These are phyloP conservation scores for Dacryopinax spathularia DNA, from an alignment of 768 basidiomycete genomes.

Conservation along the genomic window DNA sequence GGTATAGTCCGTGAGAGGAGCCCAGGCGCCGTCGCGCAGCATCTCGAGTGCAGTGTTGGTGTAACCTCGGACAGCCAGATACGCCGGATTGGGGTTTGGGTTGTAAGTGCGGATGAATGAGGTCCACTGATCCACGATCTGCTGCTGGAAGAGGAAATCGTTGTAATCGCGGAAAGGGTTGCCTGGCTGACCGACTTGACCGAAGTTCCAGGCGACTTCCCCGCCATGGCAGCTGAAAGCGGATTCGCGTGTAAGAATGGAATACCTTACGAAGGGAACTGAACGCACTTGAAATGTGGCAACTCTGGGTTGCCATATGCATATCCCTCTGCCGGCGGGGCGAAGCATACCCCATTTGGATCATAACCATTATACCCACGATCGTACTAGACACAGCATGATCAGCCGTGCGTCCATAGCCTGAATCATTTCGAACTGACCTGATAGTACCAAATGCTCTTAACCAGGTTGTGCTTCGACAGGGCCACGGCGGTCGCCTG, in stretches of 20 bases:
- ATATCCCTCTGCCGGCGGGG: conserved; percentile 28
- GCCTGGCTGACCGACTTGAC: conserved; percentile 26
- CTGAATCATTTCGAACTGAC: too few species aligned
- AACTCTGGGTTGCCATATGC: conserved; percentile 35
- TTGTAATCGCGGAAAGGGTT: conserved; percentile 33
- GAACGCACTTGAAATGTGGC: conserved; percentile 34
- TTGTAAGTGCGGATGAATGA: conserved; percentile 35
- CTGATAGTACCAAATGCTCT: conserved; percentile 32
- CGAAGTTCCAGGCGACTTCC: conserved; percentile 24
- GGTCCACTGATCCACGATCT: conserved; percentile 33
- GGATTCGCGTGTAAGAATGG: too few species aligned
- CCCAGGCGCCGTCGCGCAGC: conserved; percentile 24
- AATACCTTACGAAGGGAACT: too few species aligned
- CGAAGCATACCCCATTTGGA: conserved; percentile 34
- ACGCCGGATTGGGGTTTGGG: conserved; percentile 33
- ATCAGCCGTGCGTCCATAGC: too few species aligned
- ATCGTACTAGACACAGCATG: too few species aligned
- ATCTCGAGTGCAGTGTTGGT: conserved; percentile 23
- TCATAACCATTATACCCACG: conserved; percentile 27
- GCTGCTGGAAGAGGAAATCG: conserved; percentile 34
- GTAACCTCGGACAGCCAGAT: conserved; percentile 33
- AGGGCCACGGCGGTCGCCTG: conserved; percentile 36
- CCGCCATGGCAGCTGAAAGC: conserved; percentile 20
- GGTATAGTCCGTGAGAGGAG: conserved; percentile 21
- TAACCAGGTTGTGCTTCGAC: conserved; percentile 30